phyloP scores from a whole-genome alignment of 768 basidiomycete genomes.

The Heimioporus sp. region DNA sequence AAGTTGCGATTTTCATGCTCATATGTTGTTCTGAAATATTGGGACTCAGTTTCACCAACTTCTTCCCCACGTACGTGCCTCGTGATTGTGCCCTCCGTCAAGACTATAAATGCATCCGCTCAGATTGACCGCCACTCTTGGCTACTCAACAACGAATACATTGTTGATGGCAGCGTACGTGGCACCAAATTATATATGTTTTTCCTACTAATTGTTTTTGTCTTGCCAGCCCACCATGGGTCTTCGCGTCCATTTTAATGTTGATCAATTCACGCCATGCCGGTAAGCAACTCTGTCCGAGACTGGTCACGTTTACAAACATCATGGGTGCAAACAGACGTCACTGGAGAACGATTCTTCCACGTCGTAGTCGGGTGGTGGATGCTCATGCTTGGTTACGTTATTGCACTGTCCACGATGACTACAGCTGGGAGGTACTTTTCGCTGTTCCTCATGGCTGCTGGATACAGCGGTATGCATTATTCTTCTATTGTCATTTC shows the following conservation, averaged over 20 bases:
- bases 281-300: conserved; percentile 24
- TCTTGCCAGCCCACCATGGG: conserved; percentile 56
- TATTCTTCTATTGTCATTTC: background rate
- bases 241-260: conserved; percentile 48
- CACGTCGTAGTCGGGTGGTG: conserved; percentile 58
- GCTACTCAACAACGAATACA: conserved; percentile 58
- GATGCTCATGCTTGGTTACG: conserved; percentile 58
- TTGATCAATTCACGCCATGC: conserved; percentile 58
- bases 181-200: background rate
- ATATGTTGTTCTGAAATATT: conserved; percentile 53
- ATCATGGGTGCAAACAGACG: conserved; percentile 33
- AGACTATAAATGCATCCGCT: background rate
- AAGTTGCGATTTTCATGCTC: conserved; percentile 51
- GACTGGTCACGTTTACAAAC: no score
- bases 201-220: background rate
- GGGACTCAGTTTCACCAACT: conserved; percentile 60
- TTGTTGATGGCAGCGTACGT: conserved; percentile 59
- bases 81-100: background rate
- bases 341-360: conserved; percentile 64
- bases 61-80: conserved; percentile 48
- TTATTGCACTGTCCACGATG: conserved; percentile 57
- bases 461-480: conserved; percentile 44
- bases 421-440: conserved; percentile 54
- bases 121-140: conserved; percentile 59
- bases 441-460: conserved; percentile 62